Base-by-base conservation (phyloP, 2,329 filamentous ascomycete species). In the Rutstroemia sp. region DNA sequence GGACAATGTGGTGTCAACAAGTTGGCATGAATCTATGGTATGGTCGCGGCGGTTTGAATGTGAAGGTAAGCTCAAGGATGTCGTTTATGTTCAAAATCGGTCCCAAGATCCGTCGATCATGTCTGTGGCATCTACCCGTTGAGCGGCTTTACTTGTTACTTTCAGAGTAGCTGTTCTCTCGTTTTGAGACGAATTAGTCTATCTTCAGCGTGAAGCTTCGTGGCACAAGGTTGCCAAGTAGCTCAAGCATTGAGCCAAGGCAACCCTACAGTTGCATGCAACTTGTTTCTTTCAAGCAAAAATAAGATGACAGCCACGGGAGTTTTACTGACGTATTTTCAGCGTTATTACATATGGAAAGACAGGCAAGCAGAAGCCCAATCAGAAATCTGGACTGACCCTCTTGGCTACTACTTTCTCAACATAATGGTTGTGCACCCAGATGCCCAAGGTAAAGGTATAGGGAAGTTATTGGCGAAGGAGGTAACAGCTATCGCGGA, bases 291-390 rank as follows among this genome's bases (percentile, higher is more conserved):
- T 30, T 34, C 3, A 18, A 10, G 19, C n/a, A 48, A 14, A 18
- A 30, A 12, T 50, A 8, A 49, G 37, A 50, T 25, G 25, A 44
- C 19, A 10, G 18, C 21, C 18, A 25, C 14, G 19, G 34, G 19
- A 37, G 21, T 44, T 4, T 46, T 14, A 44, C 53, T 55, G 25
- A 55, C 46, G 3, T 52, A 23, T 9, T n/a, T 23, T 56, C 62
- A 77, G 71, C 79, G 87, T 5, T 90, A 90, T 67, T 85, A 81
- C 69, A 86, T 88, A 62, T 90, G 85, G 86, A 90, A 90, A 66
- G 75, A 75, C 4, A 76, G 79, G 5, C 86, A 90, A 68, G 76
- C 78, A 0, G 73, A 79, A 41, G 82, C 80, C 0, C 86, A 89
- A 55, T 72, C 73, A 0, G 71, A 79, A 25, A 71, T 88, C 3